A percentile compares a stretch with the other conserved stretches of the same genome.
These are phyloP conservation scores for Leishmania mexicana DNA, from an alignment of 208 protist species.

Conservation along the genomic window DNA sequence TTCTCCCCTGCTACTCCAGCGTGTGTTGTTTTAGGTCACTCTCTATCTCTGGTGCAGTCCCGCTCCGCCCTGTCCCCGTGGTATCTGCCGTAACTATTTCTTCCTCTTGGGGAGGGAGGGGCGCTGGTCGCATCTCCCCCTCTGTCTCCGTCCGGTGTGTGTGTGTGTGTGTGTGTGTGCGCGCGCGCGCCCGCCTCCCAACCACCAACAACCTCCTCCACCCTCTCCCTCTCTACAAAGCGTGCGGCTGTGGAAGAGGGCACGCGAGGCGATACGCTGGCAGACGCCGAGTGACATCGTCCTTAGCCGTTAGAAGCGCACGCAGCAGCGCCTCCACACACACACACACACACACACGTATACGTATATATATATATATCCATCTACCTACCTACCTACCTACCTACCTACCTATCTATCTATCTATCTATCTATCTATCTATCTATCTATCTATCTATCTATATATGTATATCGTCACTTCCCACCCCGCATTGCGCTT, in stretches of 20 bases:
- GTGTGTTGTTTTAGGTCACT: background rate
- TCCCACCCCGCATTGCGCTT: background rate
- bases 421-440: too few species aligned
- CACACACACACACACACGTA: too few species aligned
- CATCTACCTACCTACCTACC: too few species aligned
- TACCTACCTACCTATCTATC: too few species aligned
- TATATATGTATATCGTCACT: background rate
- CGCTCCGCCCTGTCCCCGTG: background rate
- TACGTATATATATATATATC: background rate
- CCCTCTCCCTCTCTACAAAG: background rate
- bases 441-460: background rate
- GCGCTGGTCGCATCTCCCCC: background rate
- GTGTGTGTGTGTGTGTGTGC: background rate
- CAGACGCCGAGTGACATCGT: background rate
- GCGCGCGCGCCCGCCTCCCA: background rate
- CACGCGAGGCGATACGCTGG: background rate
- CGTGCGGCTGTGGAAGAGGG: background rate
- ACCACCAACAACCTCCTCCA: background rate
- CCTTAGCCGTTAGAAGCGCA: background rate
- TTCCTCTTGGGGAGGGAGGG: constrained; percentile 1
- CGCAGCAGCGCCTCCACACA: background rate
- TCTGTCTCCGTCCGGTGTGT: background rate
- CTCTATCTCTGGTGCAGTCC: background rate
- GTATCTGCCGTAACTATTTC: background rate
- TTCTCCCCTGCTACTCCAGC: too few species aligned